Percentiles rank a stretch among this genome's conserved stretches.
phyloP scores from a whole-genome alignment of 495 filamentous ascomycete species.

The Talaromyces thailandensis region DNA sequence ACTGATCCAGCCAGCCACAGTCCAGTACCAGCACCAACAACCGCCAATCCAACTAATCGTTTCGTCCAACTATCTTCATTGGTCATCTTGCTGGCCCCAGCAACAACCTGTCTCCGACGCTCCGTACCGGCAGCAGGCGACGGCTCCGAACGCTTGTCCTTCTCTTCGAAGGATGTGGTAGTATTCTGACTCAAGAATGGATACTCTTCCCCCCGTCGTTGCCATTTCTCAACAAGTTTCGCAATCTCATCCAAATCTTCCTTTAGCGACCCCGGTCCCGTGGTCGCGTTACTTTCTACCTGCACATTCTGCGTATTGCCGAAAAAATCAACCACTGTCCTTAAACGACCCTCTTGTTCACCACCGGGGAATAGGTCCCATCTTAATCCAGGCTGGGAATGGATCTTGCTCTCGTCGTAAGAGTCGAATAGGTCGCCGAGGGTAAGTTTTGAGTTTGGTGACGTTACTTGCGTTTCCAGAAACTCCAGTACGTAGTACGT shows the following conservation, averaged over 20 bases:
- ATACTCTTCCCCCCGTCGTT: slow-evolving; percentile 26
- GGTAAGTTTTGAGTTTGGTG: slow-evolving; percentile 72
- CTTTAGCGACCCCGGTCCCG: slow-evolving; percentile 49
- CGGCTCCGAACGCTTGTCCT: background rate
- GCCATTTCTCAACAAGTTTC: slow-evolving; percentile 43
- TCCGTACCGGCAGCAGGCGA: slow-evolving; percentile 1
- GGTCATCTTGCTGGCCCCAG: slow-evolving; percentile 52
- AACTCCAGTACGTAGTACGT: slow-evolving; percentile 99
- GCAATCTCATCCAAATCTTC: slow-evolving; percentile 68
- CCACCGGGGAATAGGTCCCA: slow-evolving; percentile 88
- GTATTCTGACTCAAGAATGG: slow-evolving; percentile 22
- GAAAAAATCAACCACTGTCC: slow-evolving; percentile 91
- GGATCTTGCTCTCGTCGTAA: slow-evolving; percentile 91
- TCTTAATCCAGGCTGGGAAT: slow-evolving; percentile 80
- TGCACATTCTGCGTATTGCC: slow-evolving; percentile 97
- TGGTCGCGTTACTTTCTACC: slow-evolving; percentile 53
- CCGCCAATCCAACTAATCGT: slow-evolving; percentile 54
- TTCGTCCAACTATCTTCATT: slow-evolving; percentile 63
- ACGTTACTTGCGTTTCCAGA: slow-evolving; percentile 80
- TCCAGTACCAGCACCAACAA: slow-evolving; percentile 56
- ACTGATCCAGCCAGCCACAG: slow-evolving; percentile 56
- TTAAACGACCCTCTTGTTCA: slow-evolving; percentile 60
- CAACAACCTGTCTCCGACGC: slow-evolving; percentile 11
- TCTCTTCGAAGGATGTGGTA: slow-evolving; percentile 16
- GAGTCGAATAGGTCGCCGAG: slow-evolving; percentile 91